These are phyloP conservation scores for Phytophthora megakarya DNA, from an alignment of 352 stramenopile genomes.

Conservation along the genomic window DNA sequence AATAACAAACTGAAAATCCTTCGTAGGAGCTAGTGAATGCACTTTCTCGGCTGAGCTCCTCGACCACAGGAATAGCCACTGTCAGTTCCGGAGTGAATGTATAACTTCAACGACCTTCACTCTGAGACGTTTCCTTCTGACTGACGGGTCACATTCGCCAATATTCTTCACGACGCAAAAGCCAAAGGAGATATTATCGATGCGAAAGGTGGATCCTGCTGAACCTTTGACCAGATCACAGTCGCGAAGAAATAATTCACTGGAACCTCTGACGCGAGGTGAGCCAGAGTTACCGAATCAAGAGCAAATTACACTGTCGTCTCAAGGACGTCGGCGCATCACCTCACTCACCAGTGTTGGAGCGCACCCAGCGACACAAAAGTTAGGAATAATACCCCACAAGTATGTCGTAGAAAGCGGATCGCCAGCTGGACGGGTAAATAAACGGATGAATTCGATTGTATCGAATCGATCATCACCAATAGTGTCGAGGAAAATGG, in stretches of 20 bases:
- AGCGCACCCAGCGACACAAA: background rate
- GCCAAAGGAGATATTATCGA: constrained; percentile 2
- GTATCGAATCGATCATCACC: constrained; percentile 12
- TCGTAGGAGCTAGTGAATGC: background rate
- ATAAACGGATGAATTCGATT: constrained; percentile 20
- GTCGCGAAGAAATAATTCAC: constrained; percentile 22
- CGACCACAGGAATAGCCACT: constrained; percentile 15
- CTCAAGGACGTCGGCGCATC: constrained; percentile 9
- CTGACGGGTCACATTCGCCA: constrained; percentile 22
- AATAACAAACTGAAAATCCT: background rate
- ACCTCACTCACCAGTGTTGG: background rate
- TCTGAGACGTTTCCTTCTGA: constrained; percentile 24
- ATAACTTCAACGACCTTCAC: constrained; percentile 32
- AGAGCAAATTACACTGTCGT: background rate
- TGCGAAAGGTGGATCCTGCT: constrained; percentile 5
- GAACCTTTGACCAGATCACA: constrained; percentile 1
- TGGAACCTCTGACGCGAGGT: constrained; percentile 26
- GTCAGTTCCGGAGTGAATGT: constrained; percentile 21
- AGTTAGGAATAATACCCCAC: constrained; percentile 4
- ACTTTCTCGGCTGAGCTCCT: constrained; percentile 25
- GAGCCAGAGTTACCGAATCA: constrained; percentile 16
- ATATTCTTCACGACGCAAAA: constrained; percentile 20
- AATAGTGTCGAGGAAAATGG: constrained; percentile 12
- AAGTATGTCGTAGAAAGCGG: constrained; percentile 17
- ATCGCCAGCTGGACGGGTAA: background rate